These are phyloP conservation scores for Coniella vitis DNA, from an alignment of 2,329 filamentous ascomycete species.

Conservation along the genomic window DNA sequence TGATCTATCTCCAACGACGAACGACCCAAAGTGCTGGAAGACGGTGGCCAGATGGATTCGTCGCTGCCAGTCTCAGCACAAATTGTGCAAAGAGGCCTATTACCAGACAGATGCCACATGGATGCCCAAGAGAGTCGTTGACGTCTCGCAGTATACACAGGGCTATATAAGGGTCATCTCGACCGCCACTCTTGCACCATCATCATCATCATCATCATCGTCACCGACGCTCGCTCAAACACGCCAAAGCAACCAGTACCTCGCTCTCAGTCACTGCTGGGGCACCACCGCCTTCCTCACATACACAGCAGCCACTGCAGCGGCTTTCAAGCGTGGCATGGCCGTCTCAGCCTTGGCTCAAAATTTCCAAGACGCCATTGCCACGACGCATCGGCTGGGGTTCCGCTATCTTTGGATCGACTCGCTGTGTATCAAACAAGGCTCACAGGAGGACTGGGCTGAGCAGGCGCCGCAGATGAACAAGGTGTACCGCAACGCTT, in stretches of 20 bases:
- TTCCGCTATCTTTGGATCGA: constrained; percentile 22
- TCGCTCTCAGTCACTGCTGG: constrained; percentile 24
- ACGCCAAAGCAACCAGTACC: constrained; percentile 10
- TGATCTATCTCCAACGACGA: neutral
- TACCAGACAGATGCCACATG: neutral
- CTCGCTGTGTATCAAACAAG: constrained; percentile 22
- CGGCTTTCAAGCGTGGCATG: neutral
- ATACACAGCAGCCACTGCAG: neutral
- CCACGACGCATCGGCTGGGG: constrained; percentile 11
- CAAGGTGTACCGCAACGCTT: constrained; percentile 19
- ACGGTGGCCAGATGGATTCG: constrained; percentile 1
- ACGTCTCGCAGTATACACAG: constrained; percentile 2
- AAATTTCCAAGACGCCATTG: constrained; percentile 18
- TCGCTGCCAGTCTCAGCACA: neutral
- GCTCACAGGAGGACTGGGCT: constrained; percentile 17
- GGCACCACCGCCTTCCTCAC: constrained; percentile 11
- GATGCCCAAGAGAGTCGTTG: constrained; percentile 20
- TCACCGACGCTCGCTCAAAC: no score
- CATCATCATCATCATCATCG: no score
- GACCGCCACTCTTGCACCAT: neutral
- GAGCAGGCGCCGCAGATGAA: constrained; percentile 22
- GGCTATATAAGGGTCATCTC: constrained; percentile 5
- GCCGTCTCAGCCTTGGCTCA: neutral
- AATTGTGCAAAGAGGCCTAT: neutral
- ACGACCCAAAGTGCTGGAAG: neutral